phyloP scores from a whole-genome alignment of 352 stramenopile species.

The Phytophthora sp. region DNA sequence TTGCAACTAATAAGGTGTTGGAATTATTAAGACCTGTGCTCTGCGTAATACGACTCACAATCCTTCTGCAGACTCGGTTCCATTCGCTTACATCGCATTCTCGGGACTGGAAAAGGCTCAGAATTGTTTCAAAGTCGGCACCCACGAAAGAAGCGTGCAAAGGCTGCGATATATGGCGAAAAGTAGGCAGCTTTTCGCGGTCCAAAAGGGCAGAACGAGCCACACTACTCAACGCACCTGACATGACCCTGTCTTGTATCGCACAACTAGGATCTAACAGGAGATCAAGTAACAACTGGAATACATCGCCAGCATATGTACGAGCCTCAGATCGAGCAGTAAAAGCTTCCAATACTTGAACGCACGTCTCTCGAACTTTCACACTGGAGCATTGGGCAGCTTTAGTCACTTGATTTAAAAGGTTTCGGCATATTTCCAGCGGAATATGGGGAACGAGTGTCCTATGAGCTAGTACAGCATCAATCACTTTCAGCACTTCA shows the following conservation, averaged over 20 bases:
- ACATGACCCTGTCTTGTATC: constrained; percentile 20
- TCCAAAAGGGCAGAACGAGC: constrained; percentile 28
- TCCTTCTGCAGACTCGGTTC: constrained; percentile 40
- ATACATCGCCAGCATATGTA: constrained; percentile 21
- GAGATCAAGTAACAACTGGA: constrained; percentile 31
- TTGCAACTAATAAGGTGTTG: constrained; percentile 33
- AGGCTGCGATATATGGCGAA: constrained; percentile 9
- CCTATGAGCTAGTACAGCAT: constrained; percentile 21
- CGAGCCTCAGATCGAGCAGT: constrained; percentile 12
- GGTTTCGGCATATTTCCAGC: neutral
- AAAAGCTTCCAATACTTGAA: constrained; percentile 35
- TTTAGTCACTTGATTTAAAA: constrained; percentile 20
- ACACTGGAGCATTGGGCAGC: constrained; percentile 20
- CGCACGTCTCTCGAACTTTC: constrained; percentile 29
- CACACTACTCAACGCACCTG: constrained; percentile 19
- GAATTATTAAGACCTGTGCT: constrained; percentile 21
- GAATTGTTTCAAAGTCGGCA: constrained; percentile 56
- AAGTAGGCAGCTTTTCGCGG: constrained; percentile 6
- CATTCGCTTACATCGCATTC: constrained; percentile 43
- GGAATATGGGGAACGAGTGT: constrained; percentile 23
- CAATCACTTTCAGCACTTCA: constrained; percentile 34
- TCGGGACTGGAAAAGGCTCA: constrained; percentile 38
- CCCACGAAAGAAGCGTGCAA: constrained; percentile 43
- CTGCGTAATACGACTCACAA: constrained; percentile 15
- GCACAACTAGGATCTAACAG: constrained; percentile 23